A percentile compares a stretch with the other conserved stretches of the same genome.
These are phyloP conservation scores for Ustilago hordei DNA, from an alignment of 1,284 basidiomycete genomes.

Conservation along the genomic window DNA sequence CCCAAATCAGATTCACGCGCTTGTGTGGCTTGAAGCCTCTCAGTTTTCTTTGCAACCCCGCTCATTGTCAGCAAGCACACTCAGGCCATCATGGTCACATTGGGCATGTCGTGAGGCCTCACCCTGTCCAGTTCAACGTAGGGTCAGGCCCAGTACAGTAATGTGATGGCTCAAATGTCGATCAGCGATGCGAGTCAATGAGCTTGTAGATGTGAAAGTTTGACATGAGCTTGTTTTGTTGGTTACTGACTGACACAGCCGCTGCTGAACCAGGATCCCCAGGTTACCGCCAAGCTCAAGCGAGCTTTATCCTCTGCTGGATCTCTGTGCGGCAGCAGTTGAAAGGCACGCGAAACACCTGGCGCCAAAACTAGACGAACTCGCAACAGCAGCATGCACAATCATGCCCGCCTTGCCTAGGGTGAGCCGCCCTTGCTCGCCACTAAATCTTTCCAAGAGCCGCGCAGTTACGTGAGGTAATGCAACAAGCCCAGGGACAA, in stretches of 20 bases:
- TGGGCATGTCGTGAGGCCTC: not conserved
- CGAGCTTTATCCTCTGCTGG: not conserved
- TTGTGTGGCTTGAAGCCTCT: conserved; percentile 1
- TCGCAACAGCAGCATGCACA: not conserved
- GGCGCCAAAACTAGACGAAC: not conserved
- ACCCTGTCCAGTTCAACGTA: not conserved
- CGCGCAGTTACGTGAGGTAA: not conserved
- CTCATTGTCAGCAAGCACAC: not conserved
- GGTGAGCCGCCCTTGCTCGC: not conserved
- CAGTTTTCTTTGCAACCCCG: not conserved
- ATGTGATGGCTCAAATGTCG: not conserved
- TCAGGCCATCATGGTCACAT: not conserved
- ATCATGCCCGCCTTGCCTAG: not conserved
- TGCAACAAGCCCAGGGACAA: not conserved
- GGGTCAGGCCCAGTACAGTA: not conserved
- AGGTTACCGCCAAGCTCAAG: conserved; percentile 5
- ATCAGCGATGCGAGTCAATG: not conserved
- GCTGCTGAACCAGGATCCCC: not conserved
- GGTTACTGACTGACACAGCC: not conserved
- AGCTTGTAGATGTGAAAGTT: not conserved
- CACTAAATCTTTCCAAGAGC: not conserved
- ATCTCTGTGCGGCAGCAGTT: not conserved
- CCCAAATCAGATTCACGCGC: not conserved
- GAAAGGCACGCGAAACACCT: not conserved
- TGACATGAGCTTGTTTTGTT: conserved; percentile 3